These are phyloP conservation scores for Strobilomyces dryophilus DNA, from an alignment of 768 basidiomycete genomes.

Conservation along the genomic window DNA sequence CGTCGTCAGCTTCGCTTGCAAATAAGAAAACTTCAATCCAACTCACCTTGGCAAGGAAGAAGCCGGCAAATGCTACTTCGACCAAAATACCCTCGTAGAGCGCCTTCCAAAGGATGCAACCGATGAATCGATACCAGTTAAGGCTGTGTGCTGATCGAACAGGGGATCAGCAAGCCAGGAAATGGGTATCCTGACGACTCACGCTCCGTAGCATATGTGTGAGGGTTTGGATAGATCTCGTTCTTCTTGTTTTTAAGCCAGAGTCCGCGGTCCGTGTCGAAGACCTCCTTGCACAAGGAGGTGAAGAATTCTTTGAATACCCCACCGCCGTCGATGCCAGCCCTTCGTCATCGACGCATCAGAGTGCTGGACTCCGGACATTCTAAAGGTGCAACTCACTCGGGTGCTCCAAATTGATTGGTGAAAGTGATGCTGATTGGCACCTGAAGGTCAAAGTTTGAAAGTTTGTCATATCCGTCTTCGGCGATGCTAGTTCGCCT, in stretches of 20 bases:
- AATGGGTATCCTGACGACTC: slow-evolving; percentile 19
- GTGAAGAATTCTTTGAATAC: slow-evolving; percentile 99
- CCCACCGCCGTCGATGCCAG: slow-evolving; percentile 94
- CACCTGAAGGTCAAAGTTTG: slow-evolving; percentile 74
- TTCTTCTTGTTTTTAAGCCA: slow-evolving; percentile 92
- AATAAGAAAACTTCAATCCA: neutral
- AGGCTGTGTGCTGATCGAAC: slow-evolving; percentile 64
- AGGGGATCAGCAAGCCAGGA: neutral
- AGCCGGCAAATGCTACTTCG: slow-evolving; percentile 91
- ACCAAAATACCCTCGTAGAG: slow-evolving; percentile 95
- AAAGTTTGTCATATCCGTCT: slow-evolving; percentile 86
- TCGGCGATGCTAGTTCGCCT: slow-evolving; percentile 77
- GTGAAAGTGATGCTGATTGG: slow-evolving; percentile 87
- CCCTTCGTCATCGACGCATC: slow-evolving; percentile 36
- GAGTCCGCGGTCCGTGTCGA: slow-evolving; percentile 89
- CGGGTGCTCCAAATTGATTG: slow-evolving; percentile 81
- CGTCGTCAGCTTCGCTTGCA: neutral
- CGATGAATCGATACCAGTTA: slow-evolving; percentile 91
- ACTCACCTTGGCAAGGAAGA: slow-evolving; percentile 84
- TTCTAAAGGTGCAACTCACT: slow-evolving; percentile 48
- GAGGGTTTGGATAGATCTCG: slow-evolving; percentile 93
- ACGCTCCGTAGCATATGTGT: slow-evolving; percentile 87
- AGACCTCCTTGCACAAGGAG: slow-evolving; percentile 87
- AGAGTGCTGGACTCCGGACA: neutral
- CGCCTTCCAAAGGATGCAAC: slow-evolving; percentile 91